phyloP scores from a whole-genome alignment of 495 filamentous ascomycete species.

The Pseudomonodictys pantanalensis region DNA sequence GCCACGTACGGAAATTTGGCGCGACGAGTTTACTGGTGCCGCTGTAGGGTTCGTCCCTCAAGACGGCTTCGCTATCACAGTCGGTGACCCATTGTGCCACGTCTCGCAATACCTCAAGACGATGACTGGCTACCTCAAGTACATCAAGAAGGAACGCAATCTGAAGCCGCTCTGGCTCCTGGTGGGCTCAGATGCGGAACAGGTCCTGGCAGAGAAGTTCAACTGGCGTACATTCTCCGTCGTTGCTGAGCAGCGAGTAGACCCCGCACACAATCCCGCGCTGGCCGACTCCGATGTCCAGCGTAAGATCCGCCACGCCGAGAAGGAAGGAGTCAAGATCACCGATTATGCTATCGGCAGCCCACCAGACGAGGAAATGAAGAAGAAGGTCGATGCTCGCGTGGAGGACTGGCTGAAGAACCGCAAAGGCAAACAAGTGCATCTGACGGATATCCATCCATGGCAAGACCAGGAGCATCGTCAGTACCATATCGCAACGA shows the following conservation, averaged over 20 bases:
- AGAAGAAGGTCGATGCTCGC: constrained; percentile 62
- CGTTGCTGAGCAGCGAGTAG: constrained; percentile 77
- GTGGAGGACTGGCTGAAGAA: constrained; percentile 73
- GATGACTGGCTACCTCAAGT: constrained; percentile 67
- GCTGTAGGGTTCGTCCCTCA: constrained; percentile 74
- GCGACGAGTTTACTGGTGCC: constrained; percentile 70
- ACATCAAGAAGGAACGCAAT: constrained; percentile 65
- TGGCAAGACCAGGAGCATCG: constrained; percentile 77
- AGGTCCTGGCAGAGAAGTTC: constrained; percentile 68
- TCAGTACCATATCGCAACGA: constrained; percentile 74
- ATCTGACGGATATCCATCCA: constrained; percentile 77
- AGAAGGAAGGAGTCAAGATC: constrained; percentile 74
- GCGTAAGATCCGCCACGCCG: constrained; percentile 71
- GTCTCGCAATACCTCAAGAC: constrained; percentile 64
- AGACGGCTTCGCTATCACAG: constrained; percentile 69
- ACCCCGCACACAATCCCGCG: constrained; percentile 57
- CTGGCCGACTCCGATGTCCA: constrained; percentile 58
- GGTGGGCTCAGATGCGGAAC: constrained; percentile 64
- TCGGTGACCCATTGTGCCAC: constrained; percentile 80
- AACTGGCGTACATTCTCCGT: constrained; percentile 82
- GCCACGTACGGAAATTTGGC: constrained; percentile 77
- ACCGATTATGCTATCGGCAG: constrained; percentile 60
- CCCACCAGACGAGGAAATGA: constrained; percentile 59
- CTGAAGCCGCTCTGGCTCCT: constrained; percentile 82
- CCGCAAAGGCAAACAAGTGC: constrained; percentile 79